Base-by-base conservation (phyloP, 495 filamentous ascomycete species). In the Hypoxylon lienhwacheense region DNA sequence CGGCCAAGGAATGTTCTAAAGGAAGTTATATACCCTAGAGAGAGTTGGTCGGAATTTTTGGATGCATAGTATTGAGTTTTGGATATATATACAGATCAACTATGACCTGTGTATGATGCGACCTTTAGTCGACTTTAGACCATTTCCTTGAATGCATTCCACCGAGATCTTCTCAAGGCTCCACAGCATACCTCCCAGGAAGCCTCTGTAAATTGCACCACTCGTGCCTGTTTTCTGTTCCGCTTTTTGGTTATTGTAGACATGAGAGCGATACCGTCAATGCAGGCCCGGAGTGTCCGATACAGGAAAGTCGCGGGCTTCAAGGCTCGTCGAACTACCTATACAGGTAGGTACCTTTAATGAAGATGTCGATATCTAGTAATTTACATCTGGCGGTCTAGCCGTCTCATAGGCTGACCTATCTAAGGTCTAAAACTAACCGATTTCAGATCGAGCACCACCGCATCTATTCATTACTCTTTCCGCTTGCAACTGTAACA, bases 1-100 rank as follows among this genome's bases (percentile, higher is more conserved):
- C 55, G 88, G 87, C 11, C 69, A 86, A 52, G 79, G 81, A 17
- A 66, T 89, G 64, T 89, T 83, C 69, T 87, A 73, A 70, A 48
- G n/a, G 41, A 48, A 14, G 6, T 36, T 39, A 56, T 57, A 62
- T 54, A 57, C 58, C 53, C 59, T 42, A 24, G 34, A 21, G 41
- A 55, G 29, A 40, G 37, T 19, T 52, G 26, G 28, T 15, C n/a
- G 25, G 28, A 21, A 40, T 46, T 51, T 22, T 51, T 22, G 16
- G 20, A 48, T 36, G 17, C 16, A 29, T 34, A 47, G 15, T 22
- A 16, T 17, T 26, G 37, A n/a, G 15, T 25, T 19, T 36, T 15
- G 36, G 12, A 11, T 35, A 47, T 36, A 53, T 42, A 42, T 43
- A 25, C 19, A 26, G 21, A 41, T 41, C 21, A 41, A 19, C 37